Conservation (phyloP, 73 alveolate genomes). For the Symbiodinium pilosum region DNA sequence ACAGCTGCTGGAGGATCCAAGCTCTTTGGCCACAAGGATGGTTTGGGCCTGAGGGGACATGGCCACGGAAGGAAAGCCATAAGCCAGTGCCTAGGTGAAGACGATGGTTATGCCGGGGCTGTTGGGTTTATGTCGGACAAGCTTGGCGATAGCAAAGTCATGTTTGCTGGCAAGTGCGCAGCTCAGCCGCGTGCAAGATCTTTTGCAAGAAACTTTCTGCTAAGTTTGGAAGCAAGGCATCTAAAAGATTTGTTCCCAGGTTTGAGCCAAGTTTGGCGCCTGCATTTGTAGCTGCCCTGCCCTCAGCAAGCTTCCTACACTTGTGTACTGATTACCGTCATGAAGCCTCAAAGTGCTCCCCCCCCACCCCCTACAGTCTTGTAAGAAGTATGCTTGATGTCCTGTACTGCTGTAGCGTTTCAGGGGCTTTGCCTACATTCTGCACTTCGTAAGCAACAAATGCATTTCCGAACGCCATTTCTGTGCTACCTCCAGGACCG, state of each 20-base stretch:
- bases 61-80: background rate
- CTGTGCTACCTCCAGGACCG: no score
- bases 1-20: slow-evolving; percentile 92
- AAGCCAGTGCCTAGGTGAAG: slow-evolving; percentile 30
- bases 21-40: slow-evolving; percentile 85
- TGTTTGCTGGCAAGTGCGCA: slow-evolving; percentile 74
- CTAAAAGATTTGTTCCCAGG: slow-evolving; percentile 24
- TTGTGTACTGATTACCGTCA: no score
- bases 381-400: no score
- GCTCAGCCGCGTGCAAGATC: background rate
- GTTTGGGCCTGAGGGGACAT: background rate
- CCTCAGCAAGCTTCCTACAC: no score
- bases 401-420: no score
- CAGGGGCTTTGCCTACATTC: no score
- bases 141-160: slow-evolving; percentile 79
- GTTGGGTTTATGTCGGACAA: slow-evolving; percentile 74
- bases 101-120: slow-evolving; percentile 88
- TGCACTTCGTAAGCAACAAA: no score
- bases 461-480: no score
- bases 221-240: no score
- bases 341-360: no score
- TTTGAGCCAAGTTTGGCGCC: slow-evolving; percentile 64
- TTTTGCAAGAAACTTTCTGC: background rate
- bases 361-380: no score
- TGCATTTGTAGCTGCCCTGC: no score